These are phyloP conservation scores for Yarrowia galli DNA, from an alignment of 1,139 yeast genomes.

Conservation along the genomic window DNA sequence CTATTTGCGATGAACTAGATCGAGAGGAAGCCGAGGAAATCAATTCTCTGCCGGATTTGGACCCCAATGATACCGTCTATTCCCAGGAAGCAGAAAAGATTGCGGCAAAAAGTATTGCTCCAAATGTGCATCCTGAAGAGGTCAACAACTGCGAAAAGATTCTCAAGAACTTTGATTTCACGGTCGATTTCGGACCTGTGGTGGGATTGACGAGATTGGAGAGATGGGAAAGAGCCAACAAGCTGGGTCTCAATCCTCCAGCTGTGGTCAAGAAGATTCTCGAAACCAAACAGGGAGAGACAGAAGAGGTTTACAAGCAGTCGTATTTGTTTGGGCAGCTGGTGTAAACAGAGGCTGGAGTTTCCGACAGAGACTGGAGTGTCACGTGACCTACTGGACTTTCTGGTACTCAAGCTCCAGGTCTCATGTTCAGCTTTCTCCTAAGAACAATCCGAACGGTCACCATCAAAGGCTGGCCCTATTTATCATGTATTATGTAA, in stretches of 20 bases:
- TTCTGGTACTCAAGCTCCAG: too few species aligned
- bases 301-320: constrained; percentile 4
- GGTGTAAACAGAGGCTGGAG: not conserved
- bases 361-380: not conserved
- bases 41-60: not conserved
- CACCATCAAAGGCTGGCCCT: not conserved
- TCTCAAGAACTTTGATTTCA: constrained; percentile 51
- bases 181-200: constrained; percentile 52
- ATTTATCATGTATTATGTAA: constrained; percentile 25
- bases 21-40: not conserved
- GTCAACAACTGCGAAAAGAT: constrained; percentile 48
- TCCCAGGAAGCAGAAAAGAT: not conserved
- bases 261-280: constrained; percentile 47
- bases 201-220: constrained; percentile 52
- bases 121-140: constrained; percentile 48
- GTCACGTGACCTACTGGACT: too few species aligned
- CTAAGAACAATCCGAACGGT: too few species aligned
- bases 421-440: too few species aligned
- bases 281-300: constrained; percentile 43
- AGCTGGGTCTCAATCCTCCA: constrained; percentile 64
- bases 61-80: not conserved
- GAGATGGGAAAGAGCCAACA: constrained; percentile 91
- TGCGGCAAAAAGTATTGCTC: constrained; percentile 7
- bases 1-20: constrained; percentile 1
- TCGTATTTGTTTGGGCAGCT: constrained; percentile 5